phyloP scores from a whole-genome alignment of 2,329 filamentous ascomycete species.

The Diaporthe vexans region DNA sequence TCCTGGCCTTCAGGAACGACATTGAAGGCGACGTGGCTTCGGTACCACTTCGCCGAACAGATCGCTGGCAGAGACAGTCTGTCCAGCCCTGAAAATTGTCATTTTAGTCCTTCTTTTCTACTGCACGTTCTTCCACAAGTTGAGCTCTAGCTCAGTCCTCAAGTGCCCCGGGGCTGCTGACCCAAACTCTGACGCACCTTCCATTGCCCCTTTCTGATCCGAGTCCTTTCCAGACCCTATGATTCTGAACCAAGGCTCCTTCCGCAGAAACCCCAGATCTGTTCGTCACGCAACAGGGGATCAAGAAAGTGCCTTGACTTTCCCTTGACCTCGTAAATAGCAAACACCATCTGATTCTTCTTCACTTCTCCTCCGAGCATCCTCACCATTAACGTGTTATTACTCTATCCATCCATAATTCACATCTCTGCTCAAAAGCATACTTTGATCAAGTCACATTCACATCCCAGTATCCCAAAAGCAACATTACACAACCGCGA shows the following conservation, averaged over 20 bases:
- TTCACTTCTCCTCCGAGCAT: not conserved
- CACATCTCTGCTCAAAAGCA: no score
- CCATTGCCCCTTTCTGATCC: not conserved
- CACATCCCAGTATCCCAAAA: not conserved
- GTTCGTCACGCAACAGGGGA: no score
- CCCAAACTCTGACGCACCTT: not conserved
- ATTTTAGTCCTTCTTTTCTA: no score
- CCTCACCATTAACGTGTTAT: not conserved
- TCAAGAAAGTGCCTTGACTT: not conserved
- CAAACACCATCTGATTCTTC: not conserved
- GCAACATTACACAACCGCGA: not conserved
- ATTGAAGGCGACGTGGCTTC: not conserved
- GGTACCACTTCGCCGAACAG: not conserved
- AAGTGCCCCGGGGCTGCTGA: not conserved
- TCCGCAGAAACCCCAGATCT: not conserved
- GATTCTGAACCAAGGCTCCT: not conserved
- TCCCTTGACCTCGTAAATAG: fast-evolving
- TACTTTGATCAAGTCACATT: no score
- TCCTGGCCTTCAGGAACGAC: not conserved
- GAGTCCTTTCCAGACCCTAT: not conserved
- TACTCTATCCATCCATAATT: not conserved
- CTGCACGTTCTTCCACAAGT: not conserved
- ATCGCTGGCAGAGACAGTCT: not conserved
- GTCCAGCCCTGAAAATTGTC: not conserved
- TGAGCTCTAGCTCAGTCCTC: not conserved